Evolutionary conservation across 2,329 filamentous ascomycete species (phyloP), one percentile per base, ranked within the genome.

Genomic region (Davidsoniella virescens): DNA sequence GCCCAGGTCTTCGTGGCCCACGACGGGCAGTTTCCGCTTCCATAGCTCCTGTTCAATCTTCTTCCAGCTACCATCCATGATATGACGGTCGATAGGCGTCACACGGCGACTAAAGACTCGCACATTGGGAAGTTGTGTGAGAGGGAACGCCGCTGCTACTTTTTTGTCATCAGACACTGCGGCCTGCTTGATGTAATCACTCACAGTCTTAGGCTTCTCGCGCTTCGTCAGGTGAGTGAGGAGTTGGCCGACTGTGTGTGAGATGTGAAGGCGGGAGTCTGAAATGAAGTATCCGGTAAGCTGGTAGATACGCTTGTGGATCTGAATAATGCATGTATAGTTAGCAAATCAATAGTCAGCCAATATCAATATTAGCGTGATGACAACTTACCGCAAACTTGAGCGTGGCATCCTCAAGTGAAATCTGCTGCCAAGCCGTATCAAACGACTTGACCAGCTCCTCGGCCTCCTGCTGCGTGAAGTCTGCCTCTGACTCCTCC

Each of bases 221-320:
- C 71, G 69, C 55, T 67, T 70, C 53, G 69, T 60, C 2, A 82
- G 64, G 43, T 75, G 63, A 23, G 68, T 65, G 40, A 84, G 63
- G 47, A 85, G 63, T 25, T 71, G 63, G 50, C 69, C 67, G 37
- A 78, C 68, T 7, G 71, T 79, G 47, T 63, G 64, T 54, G 78
- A 69, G 42, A 69, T 67, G 46, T 68, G 66, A 54, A 93, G 73
- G 56, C 75, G 72, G 44, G 76, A 69, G 64, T 95, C 90, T 14
- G 83, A 71, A 56, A 94, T 70, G 53, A 77, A 75, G 54, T 80
- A 76, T 54, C 86, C 85, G n/a, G 82, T 88, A 54, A 94, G 71
- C 62, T 92, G 84, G 62, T 82, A 78, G 54, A 87, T 68, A 53
- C 86, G 81, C 67, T 94, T 94, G 59, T 80, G 68, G 56, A 92